phyloP scores from a whole-genome alignment of 441 rosid species.

The Capsella rubella region DNA sequence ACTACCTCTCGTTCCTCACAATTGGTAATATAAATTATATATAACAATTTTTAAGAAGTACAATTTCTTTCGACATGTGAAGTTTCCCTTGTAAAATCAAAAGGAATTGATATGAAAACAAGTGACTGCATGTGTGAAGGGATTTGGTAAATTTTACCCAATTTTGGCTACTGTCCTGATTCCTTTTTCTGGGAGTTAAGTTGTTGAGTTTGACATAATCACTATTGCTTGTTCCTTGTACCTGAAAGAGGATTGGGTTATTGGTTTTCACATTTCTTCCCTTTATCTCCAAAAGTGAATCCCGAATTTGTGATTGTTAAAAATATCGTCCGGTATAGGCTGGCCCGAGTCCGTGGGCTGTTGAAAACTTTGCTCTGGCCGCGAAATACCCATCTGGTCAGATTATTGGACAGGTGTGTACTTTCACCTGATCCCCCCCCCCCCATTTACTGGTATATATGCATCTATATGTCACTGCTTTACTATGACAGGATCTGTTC shows the following conservation, averaged over 20 bases:
- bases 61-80: conserved; percentile 2
- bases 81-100: not conserved
- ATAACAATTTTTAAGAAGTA: not conserved
- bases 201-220: not conserved
- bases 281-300: not conserved
- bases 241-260: not conserved
- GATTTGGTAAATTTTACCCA: not conserved
- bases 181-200: conserved; percentile 7
- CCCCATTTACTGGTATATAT: conserved; percentile 21
- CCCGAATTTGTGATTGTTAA: conserved; percentile 21
- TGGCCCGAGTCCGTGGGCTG: conserved; percentile 91
- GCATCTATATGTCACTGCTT: conserved; percentile 31
- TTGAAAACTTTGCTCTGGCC: conserved; percentile 80
- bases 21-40: not conserved
- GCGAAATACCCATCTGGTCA: conserved; percentile 93
- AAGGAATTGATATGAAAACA: not conserved
- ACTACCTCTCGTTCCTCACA: not conserved
- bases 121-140: not conserved
- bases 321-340: conserved; percentile 54
- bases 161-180: conserved; percentile 10
- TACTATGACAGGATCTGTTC: conserved; percentile 79
- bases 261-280: conserved; percentile 1
- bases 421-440: conserved; percentile 35
- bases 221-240: not conserved
- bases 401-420: conserved; percentile 74